phyloP scores from a whole-genome alignment of 2,329 filamentous ascomycete genomes.

The Fonsecaea pedrosoi region DNA sequence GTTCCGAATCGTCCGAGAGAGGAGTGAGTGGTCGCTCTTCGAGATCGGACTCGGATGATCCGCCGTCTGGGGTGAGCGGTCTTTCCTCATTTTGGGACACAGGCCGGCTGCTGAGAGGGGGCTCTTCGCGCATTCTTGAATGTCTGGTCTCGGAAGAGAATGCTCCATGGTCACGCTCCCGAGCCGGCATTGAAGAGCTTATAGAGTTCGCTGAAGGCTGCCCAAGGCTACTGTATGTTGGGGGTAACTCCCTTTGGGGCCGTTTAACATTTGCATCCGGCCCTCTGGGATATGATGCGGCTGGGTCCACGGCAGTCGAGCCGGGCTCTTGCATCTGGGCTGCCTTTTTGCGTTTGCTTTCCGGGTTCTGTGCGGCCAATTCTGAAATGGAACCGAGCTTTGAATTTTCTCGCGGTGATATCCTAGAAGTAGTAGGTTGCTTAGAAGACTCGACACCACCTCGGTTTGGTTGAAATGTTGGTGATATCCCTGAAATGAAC shows the following conservation, averaged over 20 bases:
- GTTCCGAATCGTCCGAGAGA: slow-evolving; percentile 2
- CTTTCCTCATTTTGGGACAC: background rate
- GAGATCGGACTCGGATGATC: background rate
- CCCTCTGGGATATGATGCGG: background rate
- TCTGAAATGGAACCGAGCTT: background rate
- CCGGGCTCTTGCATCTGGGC: background rate
- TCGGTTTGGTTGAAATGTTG: background rate
- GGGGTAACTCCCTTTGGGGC: background rate
- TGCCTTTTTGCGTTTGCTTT: slow-evolving; percentile 2
- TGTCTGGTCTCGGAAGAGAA: background rate
- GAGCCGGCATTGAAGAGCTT: background rate
- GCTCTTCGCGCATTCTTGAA: background rate
- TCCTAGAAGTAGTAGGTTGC: background rate
- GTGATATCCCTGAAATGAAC: background rate
- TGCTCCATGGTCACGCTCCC: background rate
- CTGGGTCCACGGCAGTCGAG: background rate
- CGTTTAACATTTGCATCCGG: background rate
- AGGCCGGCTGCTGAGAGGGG: background rate
- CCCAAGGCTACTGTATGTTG: background rate
- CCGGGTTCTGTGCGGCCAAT: background rate
- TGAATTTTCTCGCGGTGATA: background rate
- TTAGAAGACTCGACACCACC: background rate
- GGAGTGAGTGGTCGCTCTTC: background rate
- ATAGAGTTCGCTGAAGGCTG: background rate
- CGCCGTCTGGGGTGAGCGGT: background rate